Evolutionary conservation across 2,329 filamentous ascomycete genomes (phyloP), one percentile per base, ranked within the genome.

Genomic region (Madurella mycetomatis): DNA sequence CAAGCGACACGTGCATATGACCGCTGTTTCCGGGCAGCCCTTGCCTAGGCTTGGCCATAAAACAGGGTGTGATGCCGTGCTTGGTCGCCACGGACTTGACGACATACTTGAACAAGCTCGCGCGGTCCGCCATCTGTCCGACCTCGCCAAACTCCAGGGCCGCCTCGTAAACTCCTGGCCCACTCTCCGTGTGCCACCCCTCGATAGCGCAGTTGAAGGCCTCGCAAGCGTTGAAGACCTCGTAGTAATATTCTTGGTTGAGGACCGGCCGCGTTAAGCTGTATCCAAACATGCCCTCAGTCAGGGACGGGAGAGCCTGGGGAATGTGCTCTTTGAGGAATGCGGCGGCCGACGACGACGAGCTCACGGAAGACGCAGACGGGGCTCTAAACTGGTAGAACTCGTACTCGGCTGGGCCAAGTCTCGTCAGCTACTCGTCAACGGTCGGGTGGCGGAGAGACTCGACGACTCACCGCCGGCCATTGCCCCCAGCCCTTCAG

Each of bases 11-110:
- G 70, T 99, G 94, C 79, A 96, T 92, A 69, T 99, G 94, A 1
- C 94, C 94, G 59, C 88, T 94, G 75, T 97, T 97, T 45, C 94
- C 94, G 0, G 94, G 94, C 0, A 97, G 77, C 0, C 92, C 91
- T 65, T 95, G 83, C 61, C 88, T 85, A 2, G 94, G 94, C 72
- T 99, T 99, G 15, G 94, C 94, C 94, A 99, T 99, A 77, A 99
- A 99, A 72, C 90, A 95, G 0, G 94, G 94, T 0, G 90, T 96
- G 67, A 99, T 95, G 62, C 90, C 90, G 69, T 91, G 89, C 67
- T 90, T 87, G 53, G 84, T 87, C 43, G 89, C 90, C 40, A 96
- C 83, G 9, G 90, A 91, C 73, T 96, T 96, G 61, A 96, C 91
- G 17, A 88, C 85, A 64, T 95, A 89, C 79, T 99, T 99, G 84